A percentile compares a stretch with the other conserved stretches of the same genome.
These are phyloP conservation scores for Ordospora colligata DNA, from an alignment of 371 early-diverging fungal genomes.

Conservation along the genomic window DNA sequence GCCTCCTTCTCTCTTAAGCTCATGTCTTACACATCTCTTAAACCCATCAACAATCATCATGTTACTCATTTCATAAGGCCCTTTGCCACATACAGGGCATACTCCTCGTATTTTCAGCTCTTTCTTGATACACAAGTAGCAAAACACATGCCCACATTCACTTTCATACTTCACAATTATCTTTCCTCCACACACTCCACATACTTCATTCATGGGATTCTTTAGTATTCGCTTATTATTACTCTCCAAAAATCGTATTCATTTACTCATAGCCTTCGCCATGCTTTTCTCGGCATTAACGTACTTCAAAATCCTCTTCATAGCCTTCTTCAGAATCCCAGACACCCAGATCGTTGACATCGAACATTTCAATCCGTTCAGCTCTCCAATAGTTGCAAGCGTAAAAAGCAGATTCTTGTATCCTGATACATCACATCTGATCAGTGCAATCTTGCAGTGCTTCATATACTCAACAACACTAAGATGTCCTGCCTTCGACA, in stretches of 20 bases:
- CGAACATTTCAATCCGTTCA: background rate
- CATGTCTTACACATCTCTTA: background rate
- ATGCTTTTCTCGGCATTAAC: background rate
- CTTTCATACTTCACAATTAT: constrained; percentile 1
- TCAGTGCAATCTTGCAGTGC: background rate
- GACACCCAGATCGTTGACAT: background rate
- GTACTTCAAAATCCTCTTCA: constrained; percentile 7
- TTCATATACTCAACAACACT: background rate
- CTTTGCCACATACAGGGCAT: constrained; percentile 20
- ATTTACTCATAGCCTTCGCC: background rate
- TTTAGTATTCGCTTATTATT: no score
- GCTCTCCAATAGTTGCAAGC: background rate
- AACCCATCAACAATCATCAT: background rate
- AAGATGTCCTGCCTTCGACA: background rate
- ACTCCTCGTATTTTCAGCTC: constrained; percentile 8
- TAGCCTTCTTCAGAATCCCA: constrained; percentile 7
- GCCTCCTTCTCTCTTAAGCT: background rate
- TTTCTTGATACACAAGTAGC: constrained; percentile 35
- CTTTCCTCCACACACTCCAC: constrained; percentile 22
- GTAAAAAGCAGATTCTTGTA: background rate
- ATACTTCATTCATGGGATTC: background rate
- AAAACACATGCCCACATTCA: constrained; percentile 24
- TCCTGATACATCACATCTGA: background rate
- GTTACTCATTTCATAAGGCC: background rate
- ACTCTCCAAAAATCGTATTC: background rate